phyloP scores from a whole-genome alignment of 306 rosid species.

The Fragaria nilgerrensis region DNA sequence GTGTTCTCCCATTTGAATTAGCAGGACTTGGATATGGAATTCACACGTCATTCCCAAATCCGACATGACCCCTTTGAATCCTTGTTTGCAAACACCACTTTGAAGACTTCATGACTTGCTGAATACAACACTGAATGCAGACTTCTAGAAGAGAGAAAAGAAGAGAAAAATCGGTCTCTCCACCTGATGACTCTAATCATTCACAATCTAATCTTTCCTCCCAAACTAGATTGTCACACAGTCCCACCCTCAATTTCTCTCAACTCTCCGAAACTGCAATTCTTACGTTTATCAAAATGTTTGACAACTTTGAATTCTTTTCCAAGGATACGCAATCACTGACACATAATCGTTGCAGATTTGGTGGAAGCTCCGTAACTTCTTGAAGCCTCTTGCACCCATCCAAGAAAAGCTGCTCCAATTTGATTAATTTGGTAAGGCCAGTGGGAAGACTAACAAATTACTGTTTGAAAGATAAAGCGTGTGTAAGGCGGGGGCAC shows the following conservation, averaged over 20 bases:
- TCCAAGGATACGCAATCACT: background rate
- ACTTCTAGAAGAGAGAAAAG: background rate
- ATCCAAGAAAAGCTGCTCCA: too few relatives aligned
- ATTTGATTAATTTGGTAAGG: background rate
- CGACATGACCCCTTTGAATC: too few relatives aligned
- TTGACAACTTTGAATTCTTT: background rate
- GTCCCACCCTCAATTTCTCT: too few relatives aligned
- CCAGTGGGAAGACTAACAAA: background rate
- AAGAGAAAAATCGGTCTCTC: background rate
- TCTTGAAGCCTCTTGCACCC: background rate
- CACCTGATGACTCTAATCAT: too few relatives aligned
- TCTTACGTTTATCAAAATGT: too few relatives aligned
- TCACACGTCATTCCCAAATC: background rate
- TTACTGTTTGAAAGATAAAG: background rate
- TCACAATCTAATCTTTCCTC: too few relatives aligned
- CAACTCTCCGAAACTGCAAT: too few relatives aligned
- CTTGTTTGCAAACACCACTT: too few relatives aligned
- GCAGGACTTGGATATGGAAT: background rate
- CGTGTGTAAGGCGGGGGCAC: accelerated
- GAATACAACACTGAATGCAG: background rate
- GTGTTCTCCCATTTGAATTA: too few relatives aligned
- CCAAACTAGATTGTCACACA: background rate
- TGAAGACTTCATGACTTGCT: background rate
- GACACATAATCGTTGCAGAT: too few relatives aligned
- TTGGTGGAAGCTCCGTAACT: too few relatives aligned